phyloP scores from a whole-genome alignment of 1,284 basidiomycete genomes.

The Trichosporon ovoides region DNA sequence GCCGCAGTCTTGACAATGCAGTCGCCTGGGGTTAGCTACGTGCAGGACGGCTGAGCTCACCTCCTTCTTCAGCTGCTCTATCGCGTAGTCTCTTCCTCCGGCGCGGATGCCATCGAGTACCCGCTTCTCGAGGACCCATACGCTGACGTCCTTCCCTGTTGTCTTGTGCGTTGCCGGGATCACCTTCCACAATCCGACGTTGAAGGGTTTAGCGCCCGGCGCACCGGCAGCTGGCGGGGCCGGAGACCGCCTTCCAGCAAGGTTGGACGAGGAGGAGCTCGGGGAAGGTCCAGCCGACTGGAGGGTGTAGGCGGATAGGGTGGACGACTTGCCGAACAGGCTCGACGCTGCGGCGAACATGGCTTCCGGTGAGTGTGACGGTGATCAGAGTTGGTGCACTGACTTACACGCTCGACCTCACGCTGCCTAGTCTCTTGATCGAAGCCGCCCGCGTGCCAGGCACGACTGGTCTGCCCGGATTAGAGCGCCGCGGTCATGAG shows the following conservation, averaged over 20 bases:
- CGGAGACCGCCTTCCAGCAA: slow-evolving; percentile 49
- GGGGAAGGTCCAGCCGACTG: slow-evolving; percentile 34
- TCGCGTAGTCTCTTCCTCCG: slow-evolving; percentile 57
- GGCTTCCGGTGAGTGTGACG: too few species aligned
- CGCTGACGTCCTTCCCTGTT: slow-evolving; percentile 76
- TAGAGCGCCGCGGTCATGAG: too few species aligned
- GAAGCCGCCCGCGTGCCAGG: background rate
- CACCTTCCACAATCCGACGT: slow-evolving; percentile 81
- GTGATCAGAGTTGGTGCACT: slow-evolving; percentile 4
- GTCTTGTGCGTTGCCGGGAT: slow-evolving; percentile 78
- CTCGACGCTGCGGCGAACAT: slow-evolving; percentile 88
- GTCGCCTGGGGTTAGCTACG: slow-evolving; percentile 64
- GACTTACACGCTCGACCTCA: background rate
- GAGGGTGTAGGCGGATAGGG: slow-evolving; percentile 76
- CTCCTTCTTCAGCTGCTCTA: slow-evolving; percentile 83
- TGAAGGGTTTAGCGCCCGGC: slow-evolving; percentile 50
- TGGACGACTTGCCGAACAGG: slow-evolving; percentile 78
- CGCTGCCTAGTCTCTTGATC: background rate
- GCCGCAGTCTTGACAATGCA: slow-evolving; percentile 75
- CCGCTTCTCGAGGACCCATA: slow-evolving; percentile 85
- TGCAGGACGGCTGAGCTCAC: slow-evolving; percentile 50
- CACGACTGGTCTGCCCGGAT: too few species aligned
- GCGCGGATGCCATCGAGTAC: slow-evolving; percentile 66
- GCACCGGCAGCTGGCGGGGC: background rate
- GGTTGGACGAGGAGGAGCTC: slow-evolving; percentile 38